phyloP scores from a whole-genome alignment of 2,329 filamentous ascomycete genomes.

The Venturia carpophila region DNA sequence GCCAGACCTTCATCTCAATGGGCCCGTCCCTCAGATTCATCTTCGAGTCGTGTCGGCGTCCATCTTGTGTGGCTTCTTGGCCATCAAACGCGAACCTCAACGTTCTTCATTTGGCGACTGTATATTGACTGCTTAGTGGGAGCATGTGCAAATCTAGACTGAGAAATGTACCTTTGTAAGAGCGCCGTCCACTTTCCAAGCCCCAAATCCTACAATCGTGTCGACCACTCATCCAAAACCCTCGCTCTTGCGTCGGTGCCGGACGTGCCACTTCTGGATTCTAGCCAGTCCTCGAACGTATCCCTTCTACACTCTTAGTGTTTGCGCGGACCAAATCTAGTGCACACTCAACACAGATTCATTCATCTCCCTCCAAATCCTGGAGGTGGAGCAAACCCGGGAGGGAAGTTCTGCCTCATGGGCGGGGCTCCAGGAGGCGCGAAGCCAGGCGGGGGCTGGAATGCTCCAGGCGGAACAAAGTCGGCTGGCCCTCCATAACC shows the following conservation, averaged over 20 bases:
- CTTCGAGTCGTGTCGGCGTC: not conserved
- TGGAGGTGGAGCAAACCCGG: constrained; percentile 16
- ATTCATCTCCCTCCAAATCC: constrained; percentile 12
- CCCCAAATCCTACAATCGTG: not conserved
- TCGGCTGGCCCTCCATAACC: constrained; percentile 57
- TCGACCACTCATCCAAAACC: not conserved
- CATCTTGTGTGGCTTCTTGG: not conserved
- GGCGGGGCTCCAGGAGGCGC: constrained; percentile 6
- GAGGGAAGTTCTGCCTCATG: constrained; percentile 8
- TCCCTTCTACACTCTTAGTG: too few relatives aligned
- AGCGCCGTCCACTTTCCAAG: not conserved
- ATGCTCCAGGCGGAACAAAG: constrained; percentile 36
- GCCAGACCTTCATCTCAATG: too few relatives aligned
- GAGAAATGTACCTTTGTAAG: constrained; percentile 1
- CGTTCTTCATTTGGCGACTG: not conserved
- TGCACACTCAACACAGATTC: not conserved
- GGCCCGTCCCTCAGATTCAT: not conserved
- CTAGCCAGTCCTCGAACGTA: too few relatives aligned
- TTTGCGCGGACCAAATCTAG: not conserved
- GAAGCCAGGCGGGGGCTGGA: constrained; percentile 27
- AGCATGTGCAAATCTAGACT: not conserved
- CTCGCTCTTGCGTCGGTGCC: not conserved
- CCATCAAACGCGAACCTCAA: not conserved
- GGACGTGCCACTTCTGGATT: not conserved
- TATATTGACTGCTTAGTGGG: not conserved